Evolutionary conservation across 2,329 filamentous ascomycete genomes (phyloP), one percentile per base, ranked within the genome.

Genomic region (Colletotrichum karsti): DNA sequence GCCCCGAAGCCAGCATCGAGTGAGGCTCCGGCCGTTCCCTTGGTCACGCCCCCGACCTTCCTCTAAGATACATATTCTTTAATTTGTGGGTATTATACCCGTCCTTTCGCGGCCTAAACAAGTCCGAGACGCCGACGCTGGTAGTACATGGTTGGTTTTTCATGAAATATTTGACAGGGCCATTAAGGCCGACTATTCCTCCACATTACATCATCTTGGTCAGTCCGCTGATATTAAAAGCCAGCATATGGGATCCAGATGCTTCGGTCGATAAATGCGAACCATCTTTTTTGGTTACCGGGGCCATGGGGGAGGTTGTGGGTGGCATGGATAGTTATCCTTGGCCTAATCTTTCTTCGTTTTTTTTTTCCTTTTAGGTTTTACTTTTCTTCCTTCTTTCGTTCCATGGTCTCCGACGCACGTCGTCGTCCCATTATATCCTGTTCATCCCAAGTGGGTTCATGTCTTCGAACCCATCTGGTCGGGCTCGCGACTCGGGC

Each of bases 381-480:
- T 35, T 58, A 44, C 8, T 42, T 46, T 30, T 12, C 54, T 26
- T 67, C 26, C 51, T 53, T 51, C 28, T 46, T 66, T 60, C 63
- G 20, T 42, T 69, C 48, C 51, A 53, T 55, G 7, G 33, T 28
- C 28, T 18, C 26, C 37, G 30, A 20, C 15, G 55, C 24, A 54
- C 33, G n/a, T 60, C 61, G n/a, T 60, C 61, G 55, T 70, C 54
- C 51, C 54, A 59, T 55, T 77, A 86, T 80, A 88, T 83, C 73
- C 82, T 81, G 75, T 89, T 88, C 85, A 89, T 87, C 61, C 81
- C 84, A 22, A 89, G 77, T 3, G 87, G 86, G 72, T 89, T 86
- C 76, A 87, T 83, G 59, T 81, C 78, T 53, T 82, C 80, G 48
- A 79, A 71, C 33, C 74, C 67, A 58, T 70, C 37, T 71, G 73